Evolutionary conservation across 2,329 filamentous ascomycete genomes (phyloP).

Genomic region (Didymella arachidicola): DNA sequence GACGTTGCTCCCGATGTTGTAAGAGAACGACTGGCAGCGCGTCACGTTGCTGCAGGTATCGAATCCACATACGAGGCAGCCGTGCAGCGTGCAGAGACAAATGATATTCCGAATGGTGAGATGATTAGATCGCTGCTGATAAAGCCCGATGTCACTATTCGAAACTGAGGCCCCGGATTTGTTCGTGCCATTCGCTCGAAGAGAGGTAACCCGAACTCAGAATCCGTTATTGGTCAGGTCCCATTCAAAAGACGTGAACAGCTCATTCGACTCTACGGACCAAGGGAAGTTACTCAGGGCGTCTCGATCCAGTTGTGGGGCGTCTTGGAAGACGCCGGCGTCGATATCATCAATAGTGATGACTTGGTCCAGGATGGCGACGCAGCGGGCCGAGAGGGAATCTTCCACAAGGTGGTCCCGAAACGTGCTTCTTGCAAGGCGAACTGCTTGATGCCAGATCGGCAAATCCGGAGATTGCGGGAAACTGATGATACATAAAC

Average conservation of each 20-base stretch:
- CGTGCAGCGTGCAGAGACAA: constrained; percentile 33
- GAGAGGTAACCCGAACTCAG: background rate
- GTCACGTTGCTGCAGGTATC: constrained; percentile 37
- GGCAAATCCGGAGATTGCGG: constrained; percentile 25
- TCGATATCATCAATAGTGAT: constrained; percentile 31
- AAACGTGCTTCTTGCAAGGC: constrained; percentile 32
- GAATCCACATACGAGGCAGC: constrained; percentile 31
- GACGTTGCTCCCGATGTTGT: constrained; percentile 30
- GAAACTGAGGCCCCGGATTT: constrained; percentile 21
- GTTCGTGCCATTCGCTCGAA: background rate
- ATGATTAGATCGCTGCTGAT: constrained; percentile 33
- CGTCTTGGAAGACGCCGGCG: constrained; percentile 27
- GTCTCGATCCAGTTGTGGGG: constrained; percentile 29
- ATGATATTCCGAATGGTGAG: constrained; percentile 37
- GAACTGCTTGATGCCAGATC: constrained; percentile 34
- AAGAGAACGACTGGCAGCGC: constrained; percentile 29
- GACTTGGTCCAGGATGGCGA: constrained; percentile 37
- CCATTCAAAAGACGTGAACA: constrained; percentile 39
- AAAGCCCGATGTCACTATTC: constrained; percentile 29
- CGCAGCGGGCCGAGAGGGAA: constrained; percentile 37
- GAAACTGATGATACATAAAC: constrained; percentile 38
- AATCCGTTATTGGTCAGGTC: constrained; percentile 31
- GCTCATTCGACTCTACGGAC: constrained; percentile 36
- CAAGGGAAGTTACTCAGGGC: constrained; percentile 36
- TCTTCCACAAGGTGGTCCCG: constrained; percentile 33